These are phyloP conservation scores for Turnera subulata DNA, from an alignment of 345 rosid genomes.

Conservation along the genomic window DNA sequence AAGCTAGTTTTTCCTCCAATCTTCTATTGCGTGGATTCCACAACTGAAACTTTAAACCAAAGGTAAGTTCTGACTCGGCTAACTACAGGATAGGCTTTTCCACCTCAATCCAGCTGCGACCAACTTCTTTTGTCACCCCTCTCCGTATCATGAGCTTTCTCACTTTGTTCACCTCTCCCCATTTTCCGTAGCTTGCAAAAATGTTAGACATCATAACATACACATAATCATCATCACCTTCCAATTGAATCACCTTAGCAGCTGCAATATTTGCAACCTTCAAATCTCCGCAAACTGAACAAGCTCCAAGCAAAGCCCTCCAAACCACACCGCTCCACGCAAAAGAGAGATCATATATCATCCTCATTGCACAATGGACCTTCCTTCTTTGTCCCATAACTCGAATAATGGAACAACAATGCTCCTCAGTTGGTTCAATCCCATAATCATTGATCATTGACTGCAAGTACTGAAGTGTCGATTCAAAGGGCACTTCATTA, in stretches of 20 bases:
- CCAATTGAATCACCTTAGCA: conserved; percentile 39
- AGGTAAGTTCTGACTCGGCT: too few relatives aligned
- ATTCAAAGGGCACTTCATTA: conserved; percentile 33
- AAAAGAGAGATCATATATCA: conserved; percentile 48
- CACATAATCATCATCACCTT: conserved; percentile 54
- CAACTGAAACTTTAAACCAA: too few relatives aligned
- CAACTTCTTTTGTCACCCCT: conserved; percentile 56
- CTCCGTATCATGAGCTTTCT: conserved; percentile 61
- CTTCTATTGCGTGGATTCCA: too few relatives aligned
- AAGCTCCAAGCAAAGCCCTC: conserved; percentile 72
- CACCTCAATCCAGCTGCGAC: conserved; percentile 65
- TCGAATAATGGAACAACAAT: conserved; percentile 65
- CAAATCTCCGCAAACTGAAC: conserved; percentile 43
- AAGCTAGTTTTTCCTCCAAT: too few relatives aligned
- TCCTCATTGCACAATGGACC: conserved; percentile 30
- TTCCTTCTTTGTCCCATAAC: conserved; percentile 60
- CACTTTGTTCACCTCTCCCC: conserved; percentile 47
- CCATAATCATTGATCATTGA: conserved; percentile 58
- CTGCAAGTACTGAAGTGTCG: conserved; percentile 38
- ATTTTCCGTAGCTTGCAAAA: conserved; percentile 49
- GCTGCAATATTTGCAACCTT: conserved; percentile 45
- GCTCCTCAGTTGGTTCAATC: conserved; percentile 58
- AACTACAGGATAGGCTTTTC: conserved; percentile 9
- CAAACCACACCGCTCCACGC: conserved; percentile 43
- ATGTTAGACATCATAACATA: conserved; percentile 63